Percentiles rank a stretch among this genome's conserved stretches.
phyloP scores from a whole-genome alignment of 345 rosid species.

The Cardiospermum halicacabum region DNA sequence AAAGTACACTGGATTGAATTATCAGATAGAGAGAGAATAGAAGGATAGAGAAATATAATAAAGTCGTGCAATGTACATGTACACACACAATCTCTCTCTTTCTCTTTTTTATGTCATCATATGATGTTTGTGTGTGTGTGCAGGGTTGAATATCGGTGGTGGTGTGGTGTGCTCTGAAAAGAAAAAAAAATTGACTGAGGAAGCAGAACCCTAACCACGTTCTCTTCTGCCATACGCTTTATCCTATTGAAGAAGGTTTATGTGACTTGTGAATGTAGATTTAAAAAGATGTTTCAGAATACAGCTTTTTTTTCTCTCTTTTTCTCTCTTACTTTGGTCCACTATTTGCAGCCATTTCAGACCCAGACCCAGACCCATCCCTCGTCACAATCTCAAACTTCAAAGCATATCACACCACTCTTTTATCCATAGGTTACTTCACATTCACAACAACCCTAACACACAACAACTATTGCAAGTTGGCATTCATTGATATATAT shows the following conservation, averaged over 20 bases:
- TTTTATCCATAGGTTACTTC: not conserved
- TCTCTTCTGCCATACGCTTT: slow-evolving; percentile 31
- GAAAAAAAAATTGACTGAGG: slow-evolving; percentile 29
- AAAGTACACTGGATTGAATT: slow-evolving; percentile 9
- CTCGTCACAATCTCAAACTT: slow-evolving; percentile 12
- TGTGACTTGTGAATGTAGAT: not conserved
- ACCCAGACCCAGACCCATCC: not conserved
- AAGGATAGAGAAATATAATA: too few species aligned
- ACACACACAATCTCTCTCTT: not conserved
- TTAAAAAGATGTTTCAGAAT: not conserved
- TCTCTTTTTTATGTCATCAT: not conserved
- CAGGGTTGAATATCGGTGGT: too few species aligned
- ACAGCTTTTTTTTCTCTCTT: slow-evolving; percentile 17
- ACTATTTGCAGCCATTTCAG: slow-evolving; percentile 3
- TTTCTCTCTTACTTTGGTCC: too few species aligned
- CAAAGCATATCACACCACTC: slow-evolving; percentile 1
- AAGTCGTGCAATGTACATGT: not conserved
- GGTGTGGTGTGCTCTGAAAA: slow-evolving; percentile 13
- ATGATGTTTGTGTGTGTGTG: too few species aligned
- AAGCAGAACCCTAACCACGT: slow-evolving; percentile 37
- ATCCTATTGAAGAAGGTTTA: slow-evolving; percentile 14
- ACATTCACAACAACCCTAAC: too few species aligned
- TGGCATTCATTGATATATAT: too few species aligned
- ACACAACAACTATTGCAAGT: too few species aligned
- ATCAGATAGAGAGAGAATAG: slow-evolving; percentile 5